These are phyloP conservation scores for Clitopilus passeckerianus DNA, from an alignment of 768 basidiomycete genomes.

Conservation along the genomic window DNA sequence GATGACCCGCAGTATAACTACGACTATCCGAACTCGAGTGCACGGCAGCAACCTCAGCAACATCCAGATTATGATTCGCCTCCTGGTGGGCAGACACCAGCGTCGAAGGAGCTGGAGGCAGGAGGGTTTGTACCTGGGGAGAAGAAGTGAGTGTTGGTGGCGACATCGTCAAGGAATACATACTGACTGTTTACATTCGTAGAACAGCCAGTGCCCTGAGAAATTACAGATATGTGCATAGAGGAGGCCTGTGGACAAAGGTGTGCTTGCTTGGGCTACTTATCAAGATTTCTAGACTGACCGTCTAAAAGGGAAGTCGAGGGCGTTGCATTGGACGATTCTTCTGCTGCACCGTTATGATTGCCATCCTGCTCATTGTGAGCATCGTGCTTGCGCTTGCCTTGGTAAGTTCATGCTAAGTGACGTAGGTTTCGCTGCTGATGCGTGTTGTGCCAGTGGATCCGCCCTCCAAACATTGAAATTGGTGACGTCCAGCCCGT, in stretches of 20 bases:
- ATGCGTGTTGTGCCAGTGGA: constrained; percentile 47
- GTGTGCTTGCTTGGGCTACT: constrained; percentile 22
- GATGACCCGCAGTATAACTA: constrained; percentile 29
- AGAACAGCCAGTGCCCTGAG: constrained; percentile 39
- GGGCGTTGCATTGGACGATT: constrained; percentile 62
- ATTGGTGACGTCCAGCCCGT: constrained; percentile 46
- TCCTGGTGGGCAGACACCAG: constrained; percentile 2
- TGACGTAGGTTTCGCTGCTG: neutral
- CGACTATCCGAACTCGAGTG: constrained; percentile 20
- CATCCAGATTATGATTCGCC: constrained; percentile 9
- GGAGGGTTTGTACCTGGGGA: constrained; percentile 3
- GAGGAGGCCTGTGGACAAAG: constrained; percentile 68
- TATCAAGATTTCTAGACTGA: neutral
- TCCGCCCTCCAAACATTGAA: constrained; percentile 64
- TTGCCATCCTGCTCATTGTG: constrained; percentile 55
- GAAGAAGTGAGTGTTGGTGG: constrained; percentile 8
- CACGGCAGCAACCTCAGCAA: constrained; percentile 12
- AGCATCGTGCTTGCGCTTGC: constrained; percentile 63
- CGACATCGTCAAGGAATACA: neutral
- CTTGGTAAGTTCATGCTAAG: constrained; percentile 42
- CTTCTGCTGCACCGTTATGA: constrained; percentile 73
- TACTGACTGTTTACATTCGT: neutral
- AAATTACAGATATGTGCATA: constrained; percentile 50
- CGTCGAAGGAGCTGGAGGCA: constrained; percentile 7
- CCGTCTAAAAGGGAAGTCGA: constrained; percentile 47